phyloP scores from a whole-genome alignment of 352 stramenopile genomes.

The Phytophthora tubulina region DNA sequence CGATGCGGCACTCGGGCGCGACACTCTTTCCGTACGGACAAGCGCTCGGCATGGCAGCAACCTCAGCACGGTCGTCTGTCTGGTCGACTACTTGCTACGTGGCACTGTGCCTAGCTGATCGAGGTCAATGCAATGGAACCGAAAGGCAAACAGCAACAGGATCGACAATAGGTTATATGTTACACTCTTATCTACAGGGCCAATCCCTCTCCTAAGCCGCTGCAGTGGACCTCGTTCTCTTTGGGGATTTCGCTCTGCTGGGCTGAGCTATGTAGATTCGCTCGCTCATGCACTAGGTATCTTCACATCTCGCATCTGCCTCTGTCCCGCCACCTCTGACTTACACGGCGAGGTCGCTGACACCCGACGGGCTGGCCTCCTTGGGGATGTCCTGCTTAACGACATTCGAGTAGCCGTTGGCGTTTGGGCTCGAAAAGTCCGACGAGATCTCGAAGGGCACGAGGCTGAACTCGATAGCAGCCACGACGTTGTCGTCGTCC shows the following conservation, averaged over 20 bases:
- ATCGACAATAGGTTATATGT: constrained; percentile 68
- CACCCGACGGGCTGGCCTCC: constrained; percentile 64
- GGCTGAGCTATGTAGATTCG: constrained; percentile 26
- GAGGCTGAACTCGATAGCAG: constrained; percentile 70
- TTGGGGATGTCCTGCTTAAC: constrained; percentile 49
- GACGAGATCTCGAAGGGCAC: constrained; percentile 72
- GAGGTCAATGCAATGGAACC: neutral
- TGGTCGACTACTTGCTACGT: too few species aligned
- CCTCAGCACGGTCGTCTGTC: too few species aligned
- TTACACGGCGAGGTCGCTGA: constrained; percentile 65
- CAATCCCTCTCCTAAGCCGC: constrained; percentile 34
- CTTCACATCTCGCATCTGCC: constrained; percentile 17
- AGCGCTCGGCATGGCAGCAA: neutral
- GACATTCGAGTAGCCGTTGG: constrained; percentile 24
- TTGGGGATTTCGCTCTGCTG: constrained; percentile 21
- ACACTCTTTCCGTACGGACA: neutral
- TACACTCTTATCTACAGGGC: constrained; percentile 55
- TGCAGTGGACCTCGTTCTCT: constrained; percentile 24
- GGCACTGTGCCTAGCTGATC: too few species aligned
- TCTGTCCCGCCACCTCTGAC: neutral
- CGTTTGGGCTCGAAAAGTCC: constrained; percentile 34
- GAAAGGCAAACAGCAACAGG: constrained; percentile 2
- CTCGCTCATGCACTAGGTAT: constrained; percentile 32
- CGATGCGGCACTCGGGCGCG: constrained; percentile 26
- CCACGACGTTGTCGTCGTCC: constrained; percentile 64